Evolutionary conservation across 352 stramenopile genomes (phyloP).

Genomic region (Peronosclerospora sorghi): DNA sequence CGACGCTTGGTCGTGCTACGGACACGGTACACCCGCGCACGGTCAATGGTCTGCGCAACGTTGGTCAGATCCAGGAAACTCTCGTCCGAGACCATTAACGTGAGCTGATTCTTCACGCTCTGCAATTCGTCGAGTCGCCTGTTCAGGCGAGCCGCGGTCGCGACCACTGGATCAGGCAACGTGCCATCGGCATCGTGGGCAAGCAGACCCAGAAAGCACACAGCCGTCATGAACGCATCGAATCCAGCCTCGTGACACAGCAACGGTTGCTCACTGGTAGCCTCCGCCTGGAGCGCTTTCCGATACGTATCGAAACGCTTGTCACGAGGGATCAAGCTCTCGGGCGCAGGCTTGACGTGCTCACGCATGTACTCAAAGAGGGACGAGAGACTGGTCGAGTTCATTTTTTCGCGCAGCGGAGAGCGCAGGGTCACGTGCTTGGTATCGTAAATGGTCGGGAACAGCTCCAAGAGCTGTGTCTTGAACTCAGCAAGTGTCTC

Average conservation of each 20-base stretch:
- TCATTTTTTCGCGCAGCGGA: slow-evolving; percentile 36
- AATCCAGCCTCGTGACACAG: slow-evolving; percentile 80
- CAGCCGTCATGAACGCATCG: slow-evolving; percentile 76
- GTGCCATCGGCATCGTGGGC: slow-evolving; percentile 45
- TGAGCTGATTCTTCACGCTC: slow-evolving; percentile 59
- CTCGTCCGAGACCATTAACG: slow-evolving; percentile 72
- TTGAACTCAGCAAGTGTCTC: slow-evolving; percentile 63
- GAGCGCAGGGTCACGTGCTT: slow-evolving; percentile 61
- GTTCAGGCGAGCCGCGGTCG: slow-evolving; percentile 22
- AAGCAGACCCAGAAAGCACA: slow-evolving; percentile 64
- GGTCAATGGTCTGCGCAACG: slow-evolving; percentile 49
- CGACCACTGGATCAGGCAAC: slow-evolving; percentile 18
- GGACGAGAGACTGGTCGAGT: slow-evolving; percentile 45
- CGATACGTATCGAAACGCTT: slow-evolving; percentile 55
- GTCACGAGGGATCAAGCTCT: slow-evolving; percentile 43
- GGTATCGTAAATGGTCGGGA: slow-evolving; percentile 72
- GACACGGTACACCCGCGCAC: slow-evolving; percentile 48
- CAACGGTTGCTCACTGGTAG: slow-evolving; percentile 34
- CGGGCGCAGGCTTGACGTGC: slow-evolving; percentile 41
- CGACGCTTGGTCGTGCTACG: slow-evolving; percentile 49
- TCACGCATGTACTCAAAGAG: slow-evolving; percentile 75
- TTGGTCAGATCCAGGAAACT: slow-evolving; percentile 46
- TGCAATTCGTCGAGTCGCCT: slow-evolving; percentile 35
- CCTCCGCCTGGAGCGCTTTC: slow-evolving; percentile 37
- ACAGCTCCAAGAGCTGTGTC: slow-evolving; percentile 46